A percentile compares a stretch with the other conserved stretches of the same genome.
Conservation (phyloP, 1,284 basidiomycete species). For the Pterulicium gracile region DNA sequence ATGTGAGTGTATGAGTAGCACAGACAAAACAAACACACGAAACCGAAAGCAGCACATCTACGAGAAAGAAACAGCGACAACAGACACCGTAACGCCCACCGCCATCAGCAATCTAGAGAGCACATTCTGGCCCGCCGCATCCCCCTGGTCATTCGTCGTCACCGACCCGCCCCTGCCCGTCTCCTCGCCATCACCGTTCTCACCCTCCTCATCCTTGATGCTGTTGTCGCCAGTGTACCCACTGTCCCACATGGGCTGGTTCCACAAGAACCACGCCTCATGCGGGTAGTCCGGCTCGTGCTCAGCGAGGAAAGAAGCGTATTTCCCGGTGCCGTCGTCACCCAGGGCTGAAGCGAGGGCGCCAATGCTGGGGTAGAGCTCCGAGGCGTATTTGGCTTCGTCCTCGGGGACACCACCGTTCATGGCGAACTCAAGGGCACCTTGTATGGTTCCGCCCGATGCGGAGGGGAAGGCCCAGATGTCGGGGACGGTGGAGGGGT, state of each 20-base stretch:
- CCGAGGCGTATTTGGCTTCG: slow-evolving; percentile 26
- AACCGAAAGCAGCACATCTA: too few relatives aligned
- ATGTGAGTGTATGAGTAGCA: too few relatives aligned
- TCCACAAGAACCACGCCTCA: slow-evolving; percentile 42
- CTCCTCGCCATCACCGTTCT: neutral
- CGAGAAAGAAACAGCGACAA: too few relatives aligned
- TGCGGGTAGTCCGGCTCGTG: slow-evolving; percentile 26
- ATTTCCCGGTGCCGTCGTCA: slow-evolving; percentile 35
- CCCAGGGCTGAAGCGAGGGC: slow-evolving; percentile 44
- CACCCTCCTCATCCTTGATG: neutral
- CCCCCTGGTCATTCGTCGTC: neutral
- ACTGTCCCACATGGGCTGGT: slow-evolving; percentile 31
- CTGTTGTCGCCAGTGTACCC: neutral
- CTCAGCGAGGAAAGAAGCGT: slow-evolving; percentile 30
- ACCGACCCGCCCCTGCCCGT: neutral
- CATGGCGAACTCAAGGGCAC: slow-evolving; percentile 47
- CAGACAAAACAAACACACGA: too few relatives aligned
- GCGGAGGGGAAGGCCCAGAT: slow-evolving; percentile 38
- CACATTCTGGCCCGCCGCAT: neutral
- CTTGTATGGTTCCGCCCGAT: slow-evolving; percentile 41
- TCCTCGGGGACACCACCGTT: slow-evolving; percentile 20
- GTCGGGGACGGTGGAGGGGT: slow-evolving; percentile 22
- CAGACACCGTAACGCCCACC: neutral
- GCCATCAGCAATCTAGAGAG: neutral
- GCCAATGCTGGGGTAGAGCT: slow-evolving; percentile 39